A percentile compares a stretch with the other conserved stretches of the same genome.
phyloP scores from a whole-genome alignment of 2,329 filamentous ascomycete species.

The Claviceps spartinae region DNA sequence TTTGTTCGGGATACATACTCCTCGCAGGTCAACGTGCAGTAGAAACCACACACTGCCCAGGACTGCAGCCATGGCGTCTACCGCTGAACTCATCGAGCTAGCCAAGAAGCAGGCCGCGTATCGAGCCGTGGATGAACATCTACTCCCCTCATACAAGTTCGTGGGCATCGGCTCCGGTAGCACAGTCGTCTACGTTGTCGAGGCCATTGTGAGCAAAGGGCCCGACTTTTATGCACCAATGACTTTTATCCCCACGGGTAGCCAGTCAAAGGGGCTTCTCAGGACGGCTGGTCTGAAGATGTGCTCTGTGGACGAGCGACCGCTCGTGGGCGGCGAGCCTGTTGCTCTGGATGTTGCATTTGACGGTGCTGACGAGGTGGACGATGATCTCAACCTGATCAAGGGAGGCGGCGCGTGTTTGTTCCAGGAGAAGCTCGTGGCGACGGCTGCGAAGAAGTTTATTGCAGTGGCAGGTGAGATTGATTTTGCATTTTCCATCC shows the following conservation, averaged over 20 bases:
- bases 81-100: conserved; percentile 41
- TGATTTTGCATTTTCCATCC: neutral
- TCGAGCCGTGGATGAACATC: conserved; percentile 61
- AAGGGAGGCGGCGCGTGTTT: conserved; percentile 96
- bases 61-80: conserved; percentile 22
- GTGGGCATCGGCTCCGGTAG: conserved; percentile 73
- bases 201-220: conserved; percentile 57
- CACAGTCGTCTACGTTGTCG: conserved; percentile 74
- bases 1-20: neutral
- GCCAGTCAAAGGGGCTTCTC: conserved; percentile 80
- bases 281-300: conserved; percentile 63
- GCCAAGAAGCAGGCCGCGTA: conserved; percentile 65
- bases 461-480: conserved; percentile 67
- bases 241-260: conserved; percentile 84
- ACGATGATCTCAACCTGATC: conserved; percentile 88
- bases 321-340: conserved; percentile 27
- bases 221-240: conserved; percentile 44
- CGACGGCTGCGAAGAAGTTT: conserved; percentile 70
- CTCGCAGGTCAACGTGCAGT: neutral
- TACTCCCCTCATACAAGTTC: conserved; percentile 46
- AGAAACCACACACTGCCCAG: neutral
- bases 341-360: conserved; percentile 75
- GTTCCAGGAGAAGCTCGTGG: conserved; percentile 95
- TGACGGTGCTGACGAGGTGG: conserved; percentile 94
- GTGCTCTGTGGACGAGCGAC: conserved; percentile 64